Evolutionary conservation across 1,284 basidiomycete genomes (phyloP), one percentile per base, ranked within the genome.

Genomic region (Heterobasidion occidentale): DNA sequence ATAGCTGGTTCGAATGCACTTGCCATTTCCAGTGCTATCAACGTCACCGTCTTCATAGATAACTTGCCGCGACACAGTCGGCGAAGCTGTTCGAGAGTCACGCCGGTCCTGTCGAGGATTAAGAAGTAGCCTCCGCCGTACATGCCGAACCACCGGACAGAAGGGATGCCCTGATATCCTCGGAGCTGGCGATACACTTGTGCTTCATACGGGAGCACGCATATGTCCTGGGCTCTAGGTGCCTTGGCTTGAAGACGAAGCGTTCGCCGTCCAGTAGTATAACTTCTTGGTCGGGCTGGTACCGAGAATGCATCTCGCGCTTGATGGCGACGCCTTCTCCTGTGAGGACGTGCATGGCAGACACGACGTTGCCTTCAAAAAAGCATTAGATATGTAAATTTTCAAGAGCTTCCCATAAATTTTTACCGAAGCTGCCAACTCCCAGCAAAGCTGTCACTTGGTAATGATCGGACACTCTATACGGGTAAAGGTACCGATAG

Each of bases 81-180:
- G 1, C 53, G 57, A 7, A 65, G 27, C 0, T 54, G 44, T 34
- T 58, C 46, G 0, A 64, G 58, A 15, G 44, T 61, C 1, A 61
- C 53, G 4, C 63, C 62, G 11, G 64, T 47, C 19, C 27, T 55
- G n/a, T 65, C 64, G 51, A 65, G 52, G 15, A 63, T 53, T 8
- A 63, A 11, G 14, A 63, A 50, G 45, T 59, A 47, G 8, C 55
- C 27, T 11, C 53, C 52, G 5, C 53, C 50, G 7, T 61, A 55
- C 0, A 20, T 12, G 8, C 60, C 62, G 33, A 46, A 52, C 56
- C 59, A 63, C 27, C 49, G 59, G 7, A 60, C 44, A 9, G 36
- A 15, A 15, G 55, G 54, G 17, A 61, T 53, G 7, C 52, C 55
- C 4, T 46, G 45, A 6, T 36, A 47, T 1, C 55, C 56, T 9